These are phyloP conservation scores for Hemileccinum impolitum DNA, from an alignment of 768 basidiomycete genomes.

Conservation along the genomic window DNA sequence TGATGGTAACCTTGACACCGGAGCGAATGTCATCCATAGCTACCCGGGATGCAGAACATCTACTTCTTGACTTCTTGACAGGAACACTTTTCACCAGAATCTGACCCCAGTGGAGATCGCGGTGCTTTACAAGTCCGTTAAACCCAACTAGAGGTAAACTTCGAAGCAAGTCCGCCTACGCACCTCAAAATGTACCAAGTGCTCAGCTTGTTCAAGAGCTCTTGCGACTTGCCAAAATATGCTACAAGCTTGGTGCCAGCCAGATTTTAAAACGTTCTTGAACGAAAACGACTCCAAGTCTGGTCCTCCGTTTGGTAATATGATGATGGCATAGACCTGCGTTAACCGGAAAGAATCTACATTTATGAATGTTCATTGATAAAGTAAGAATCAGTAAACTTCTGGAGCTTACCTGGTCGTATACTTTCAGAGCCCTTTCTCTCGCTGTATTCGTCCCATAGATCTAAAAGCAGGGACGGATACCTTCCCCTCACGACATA, in stretches of 20 bases:
- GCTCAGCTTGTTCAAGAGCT: constrained; percentile 76
- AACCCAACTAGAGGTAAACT: background rate
- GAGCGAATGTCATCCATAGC: constrained; percentile 64
- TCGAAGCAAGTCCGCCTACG: constrained; percentile 14
- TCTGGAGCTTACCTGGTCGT: constrained; percentile 63
- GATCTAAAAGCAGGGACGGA: constrained; percentile 67
- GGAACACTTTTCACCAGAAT: constrained; percentile 71
- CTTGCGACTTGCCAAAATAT: constrained; percentile 89
- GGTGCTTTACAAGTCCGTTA: constrained; percentile 59
- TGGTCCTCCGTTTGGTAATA: constrained; percentile 84
- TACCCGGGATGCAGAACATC: constrained; percentile 31
- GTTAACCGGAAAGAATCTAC: constrained; percentile 70
- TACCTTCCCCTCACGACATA: constrained; percentile 87
- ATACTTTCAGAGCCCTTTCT: constrained; percentile 79
- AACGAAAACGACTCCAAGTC: constrained; percentile 89
- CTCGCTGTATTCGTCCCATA: constrained; percentile 85
- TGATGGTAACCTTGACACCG: constrained; percentile 79
- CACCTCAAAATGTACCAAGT: constrained; percentile 84
- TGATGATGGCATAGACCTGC: constrained; percentile 87
- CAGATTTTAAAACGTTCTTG: constrained; percentile 47
- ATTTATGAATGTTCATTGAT: constrained; percentile 7
- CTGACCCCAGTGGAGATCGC: constrained; percentile 98
- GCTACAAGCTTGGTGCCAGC: constrained; percentile 85
- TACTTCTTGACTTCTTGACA: constrained; percentile 32
- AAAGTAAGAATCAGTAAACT: background rate